These are phyloP conservation scores for Olyra latifolia DNA, from an alignment of 176 grass and related monocot species.

Conservation along the genomic window DNA sequence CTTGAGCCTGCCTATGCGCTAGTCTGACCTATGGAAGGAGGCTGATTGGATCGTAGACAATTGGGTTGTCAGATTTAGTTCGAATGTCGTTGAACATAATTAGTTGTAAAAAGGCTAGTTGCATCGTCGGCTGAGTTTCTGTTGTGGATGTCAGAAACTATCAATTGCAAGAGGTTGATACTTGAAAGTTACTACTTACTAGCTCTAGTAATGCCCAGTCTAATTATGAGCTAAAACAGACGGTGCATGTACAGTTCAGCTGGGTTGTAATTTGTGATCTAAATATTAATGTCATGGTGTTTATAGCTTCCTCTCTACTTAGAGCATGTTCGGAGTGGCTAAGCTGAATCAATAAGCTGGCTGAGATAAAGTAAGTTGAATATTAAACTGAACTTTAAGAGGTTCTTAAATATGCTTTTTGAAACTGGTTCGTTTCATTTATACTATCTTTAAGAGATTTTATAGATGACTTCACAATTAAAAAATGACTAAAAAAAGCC, in stretches of 20 bases:
- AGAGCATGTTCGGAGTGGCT: too few relatives aligned
- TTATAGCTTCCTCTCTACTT: too few relatives aligned
- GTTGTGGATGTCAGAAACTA: conserved; percentile 14
- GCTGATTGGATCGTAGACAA: background rate
- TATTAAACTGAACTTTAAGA: too few relatives aligned
- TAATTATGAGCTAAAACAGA: background rate
- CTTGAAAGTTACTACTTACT: too few relatives aligned
- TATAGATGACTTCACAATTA: too few relatives aligned
- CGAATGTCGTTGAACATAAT: background rate
- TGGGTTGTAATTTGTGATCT: background rate
- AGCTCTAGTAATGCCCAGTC: background rate
- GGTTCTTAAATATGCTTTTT: too few relatives aligned
- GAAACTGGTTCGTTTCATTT: too few relatives aligned
- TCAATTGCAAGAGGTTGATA: conserved; percentile 10
- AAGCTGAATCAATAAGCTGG: too few relatives aligned
- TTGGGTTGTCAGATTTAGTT: background rate
- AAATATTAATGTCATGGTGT: too few relatives aligned
- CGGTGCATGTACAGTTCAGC: background rate
- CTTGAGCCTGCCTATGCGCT: conserved; percentile 49
- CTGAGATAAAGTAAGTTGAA: too few relatives aligned
- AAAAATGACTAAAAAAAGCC: too few relatives aligned
- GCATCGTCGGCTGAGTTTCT: background rate
- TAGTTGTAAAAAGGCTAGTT: conserved; percentile 26
- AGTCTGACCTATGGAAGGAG: conserved; percentile 15
- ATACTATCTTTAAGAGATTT: too few relatives aligned